A percentile compares a stretch with the other conserved stretches of the same genome.
These are phyloP conservation scores for Fraxinus angustifolia DNA, from an alignment of 305 asterid genomes.

Conservation along the genomic window DNA sequence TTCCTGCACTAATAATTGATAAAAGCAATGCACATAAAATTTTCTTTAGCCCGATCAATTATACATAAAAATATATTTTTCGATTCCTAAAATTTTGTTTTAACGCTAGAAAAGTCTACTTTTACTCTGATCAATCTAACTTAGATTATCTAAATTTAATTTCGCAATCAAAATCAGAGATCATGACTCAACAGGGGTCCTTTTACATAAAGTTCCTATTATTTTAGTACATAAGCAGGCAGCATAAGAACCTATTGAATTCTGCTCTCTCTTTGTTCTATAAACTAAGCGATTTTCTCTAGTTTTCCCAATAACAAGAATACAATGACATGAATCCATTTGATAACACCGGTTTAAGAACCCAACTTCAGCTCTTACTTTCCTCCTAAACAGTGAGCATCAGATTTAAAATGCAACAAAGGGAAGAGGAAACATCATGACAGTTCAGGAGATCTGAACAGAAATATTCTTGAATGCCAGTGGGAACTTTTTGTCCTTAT, in stretches of 20 bases:
- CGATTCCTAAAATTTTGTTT: not conserved
- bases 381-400: not conserved
- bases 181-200: not conserved
- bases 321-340: not conserved
- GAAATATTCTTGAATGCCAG: not conserved
- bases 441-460: conserved; percentile 2
- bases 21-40: not conserved
- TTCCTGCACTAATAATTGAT: not conserved
- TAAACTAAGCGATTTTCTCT: not conserved
- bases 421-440: not conserved
- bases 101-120: not conserved
- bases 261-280: not conserved
- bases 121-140: not conserved
- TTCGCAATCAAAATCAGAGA: not conserved
- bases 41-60: not conserved
- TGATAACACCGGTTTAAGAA: not conserved
- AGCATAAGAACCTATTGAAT: not conserved
- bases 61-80: not conserved
- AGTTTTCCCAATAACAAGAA: not conserved
- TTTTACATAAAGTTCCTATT: not conserved
- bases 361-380: not conserved
- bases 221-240: not conserved
- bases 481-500: not conserved
- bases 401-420: not conserved
- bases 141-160: not conserved